Evolutionary conservation across 306 rosid species (phyloP).

Genomic region (Mimosa bimucronata): DNA sequence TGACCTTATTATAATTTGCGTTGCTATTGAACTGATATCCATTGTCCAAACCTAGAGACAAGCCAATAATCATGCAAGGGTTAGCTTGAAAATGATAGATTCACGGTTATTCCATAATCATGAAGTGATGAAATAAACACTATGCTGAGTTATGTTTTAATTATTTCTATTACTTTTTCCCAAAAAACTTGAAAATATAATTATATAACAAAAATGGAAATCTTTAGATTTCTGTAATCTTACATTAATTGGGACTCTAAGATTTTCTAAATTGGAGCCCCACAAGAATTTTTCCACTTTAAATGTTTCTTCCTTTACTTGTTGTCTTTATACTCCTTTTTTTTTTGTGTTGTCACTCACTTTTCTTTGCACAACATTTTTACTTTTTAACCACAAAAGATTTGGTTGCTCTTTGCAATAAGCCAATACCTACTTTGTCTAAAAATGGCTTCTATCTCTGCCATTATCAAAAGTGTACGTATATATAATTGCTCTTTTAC

Average conservation of each 20-base stretch:
- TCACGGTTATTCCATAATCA: neutral
- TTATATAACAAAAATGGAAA: neutral
- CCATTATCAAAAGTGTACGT: conserved; percentile 26
- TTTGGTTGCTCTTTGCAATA: conserved; percentile 34
- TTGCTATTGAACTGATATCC: conserved; percentile 3
- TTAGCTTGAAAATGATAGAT: conserved; percentile 38
- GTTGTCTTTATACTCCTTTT: neutral
- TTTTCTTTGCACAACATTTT: conserved; percentile 31
- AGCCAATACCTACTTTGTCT: conserved; percentile 37
- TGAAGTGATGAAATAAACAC: too few relatives aligned
- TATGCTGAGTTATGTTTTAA: neutral
- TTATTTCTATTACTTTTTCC: too few relatives aligned
- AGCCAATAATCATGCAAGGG: conserved; percentile 10
- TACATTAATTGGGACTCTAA: conserved; percentile 37
- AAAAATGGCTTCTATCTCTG: conserved; percentile 39
- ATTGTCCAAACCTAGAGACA: conserved; percentile 23
- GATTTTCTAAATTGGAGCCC: conserved; percentile 30
- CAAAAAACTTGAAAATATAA: too few relatives aligned
- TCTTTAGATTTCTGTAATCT: conserved; percentile 12
- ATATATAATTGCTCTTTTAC: conserved; percentile 28
- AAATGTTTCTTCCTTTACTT: conserved; percentile 32
- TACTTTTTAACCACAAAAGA: conserved; percentile 38
- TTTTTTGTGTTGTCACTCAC: conserved; percentile 27
- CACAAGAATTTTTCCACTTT: conserved; percentile 38
- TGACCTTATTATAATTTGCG: neutral